Evolutionary conservation across 805 yeast genomes (phyloP), one percentile per base, ranked within the genome.

Genomic region (Pichia californica): DNA sequence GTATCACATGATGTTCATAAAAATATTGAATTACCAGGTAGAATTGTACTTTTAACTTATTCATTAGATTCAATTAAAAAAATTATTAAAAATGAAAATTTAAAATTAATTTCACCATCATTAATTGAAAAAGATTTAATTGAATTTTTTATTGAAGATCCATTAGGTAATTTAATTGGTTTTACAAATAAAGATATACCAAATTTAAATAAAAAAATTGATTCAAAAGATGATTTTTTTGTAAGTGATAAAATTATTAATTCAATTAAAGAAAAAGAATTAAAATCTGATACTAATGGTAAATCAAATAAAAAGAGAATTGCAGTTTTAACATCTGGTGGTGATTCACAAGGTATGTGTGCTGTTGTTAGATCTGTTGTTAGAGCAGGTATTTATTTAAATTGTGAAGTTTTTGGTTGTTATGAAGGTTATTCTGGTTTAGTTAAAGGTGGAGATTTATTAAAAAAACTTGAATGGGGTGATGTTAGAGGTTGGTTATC

Each of bases 301-400:
- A 39, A 27, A 15, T 34, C 19, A n/a, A 32, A 29, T 16, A 36
- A 41, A 16, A 61, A 59, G 43, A 50, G 63, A 40, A 86, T 93
- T 51, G 99, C 95, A 5, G 93, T 93, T 40, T 88, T 93, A 91
- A 93, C 98, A 6, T 87, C 96, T 1, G 99, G 99, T 55, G 99
- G 99, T 66, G 99, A 93, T 62, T 85, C 98, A 41, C 99, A 94
- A 26, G 99, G 99, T 57, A 93, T 93, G 99, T 88, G 88, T 65
- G 91, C 97, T 5, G 86, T 82, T 23, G 99, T 93, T 7, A 75
- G 99, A 50, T 95, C 98, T 0, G 95, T 93, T 46, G 96, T 91
- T 8, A 77, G 99, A 55, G 79, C 96, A 2, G 96, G 95, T 49
- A 87, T 93, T 51, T 77, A 71, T 68, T 73, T 79, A 45, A 89